These are phyloP conservation scores for Akanthomyces dipterigenus DNA, from an alignment of 2,329 filamentous ascomycete genomes.

Conservation along the genomic window DNA sequence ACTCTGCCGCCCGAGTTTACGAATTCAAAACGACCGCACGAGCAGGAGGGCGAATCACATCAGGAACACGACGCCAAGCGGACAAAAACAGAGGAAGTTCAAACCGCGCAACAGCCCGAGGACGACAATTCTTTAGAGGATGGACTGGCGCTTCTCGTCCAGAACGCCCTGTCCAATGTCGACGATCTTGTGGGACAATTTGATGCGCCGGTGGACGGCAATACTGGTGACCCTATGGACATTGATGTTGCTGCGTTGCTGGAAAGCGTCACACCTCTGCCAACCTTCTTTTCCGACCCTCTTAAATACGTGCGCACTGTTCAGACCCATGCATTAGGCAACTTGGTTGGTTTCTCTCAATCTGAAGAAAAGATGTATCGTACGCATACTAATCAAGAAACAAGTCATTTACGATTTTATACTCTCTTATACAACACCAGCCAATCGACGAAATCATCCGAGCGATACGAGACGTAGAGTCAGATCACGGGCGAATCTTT, in stretches of 20 bases:
- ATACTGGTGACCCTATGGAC: slow-evolving; percentile 24
- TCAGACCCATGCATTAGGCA: slow-evolving; percentile 33
- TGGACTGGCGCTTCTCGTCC: slow-evolving; percentile 31
- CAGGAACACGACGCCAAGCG: slow-evolving; percentile 17
- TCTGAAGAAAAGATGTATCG: background rate
- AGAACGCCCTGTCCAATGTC: slow-evolving; percentile 35
- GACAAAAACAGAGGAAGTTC: background rate
- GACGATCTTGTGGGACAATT: slow-evolving; percentile 31
- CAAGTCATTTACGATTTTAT: slow-evolving; percentile 9
- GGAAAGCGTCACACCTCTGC: slow-evolving; percentile 22
- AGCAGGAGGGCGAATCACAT: slow-evolving; percentile 21
- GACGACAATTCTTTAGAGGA: slow-evolving; percentile 25
- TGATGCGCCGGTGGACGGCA: slow-evolving; percentile 21
- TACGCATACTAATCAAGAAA: slow-evolving; percentile 1
- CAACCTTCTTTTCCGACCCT: slow-evolving; percentile 30
- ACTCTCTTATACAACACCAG: slow-evolving; percentile 27
- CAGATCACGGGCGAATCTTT: slow-evolving; percentile 28
- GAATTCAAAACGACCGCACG: slow-evolving; percentile 30
- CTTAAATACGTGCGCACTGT: slow-evolving; percentile 31
- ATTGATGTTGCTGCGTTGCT: slow-evolving; percentile 24
- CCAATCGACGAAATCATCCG: slow-evolving; percentile 30
- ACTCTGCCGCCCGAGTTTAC: slow-evolving; percentile 27
- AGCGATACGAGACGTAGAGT: slow-evolving; percentile 26
- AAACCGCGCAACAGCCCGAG: background rate
- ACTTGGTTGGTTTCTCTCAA: slow-evolving; percentile 28